A percentile compares a stretch with the other conserved stretches of the same genome.
Conservation (phyloP, 1,284 basidiomycete species). For the Cryptococcus floricola region DNA sequence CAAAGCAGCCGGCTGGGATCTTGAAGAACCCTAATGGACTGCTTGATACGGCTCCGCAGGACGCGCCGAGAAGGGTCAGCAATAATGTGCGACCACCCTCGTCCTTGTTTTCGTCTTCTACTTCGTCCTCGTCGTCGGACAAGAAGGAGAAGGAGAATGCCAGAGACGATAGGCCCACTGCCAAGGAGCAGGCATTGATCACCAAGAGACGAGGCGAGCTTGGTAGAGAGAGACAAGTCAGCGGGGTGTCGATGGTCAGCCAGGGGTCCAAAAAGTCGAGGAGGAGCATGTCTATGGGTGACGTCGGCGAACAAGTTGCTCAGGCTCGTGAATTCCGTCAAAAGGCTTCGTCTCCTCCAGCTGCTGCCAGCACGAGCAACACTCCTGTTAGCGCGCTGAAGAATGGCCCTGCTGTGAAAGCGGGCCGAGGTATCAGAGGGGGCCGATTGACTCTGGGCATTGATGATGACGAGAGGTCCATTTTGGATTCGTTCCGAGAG, state of each 20-base stretch:
- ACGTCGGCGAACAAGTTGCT: conserved; percentile 22
- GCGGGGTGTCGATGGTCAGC: neutral
- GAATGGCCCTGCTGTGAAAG: neutral
- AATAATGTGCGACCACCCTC: neutral
- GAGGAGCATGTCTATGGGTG: conserved; percentile 43
- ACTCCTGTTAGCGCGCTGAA: neutral
- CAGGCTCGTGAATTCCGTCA: conserved; percentile 17
- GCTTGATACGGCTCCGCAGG: conserved; percentile 6
- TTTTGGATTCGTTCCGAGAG: conserved; percentile 42
- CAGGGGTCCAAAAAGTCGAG: conserved; percentile 20
- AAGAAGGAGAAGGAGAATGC: neutral
- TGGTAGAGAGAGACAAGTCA: conserved; percentile 51
- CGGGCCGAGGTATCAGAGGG: neutral
- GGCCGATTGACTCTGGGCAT: conserved; percentile 38
- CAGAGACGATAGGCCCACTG: conserved; percentile 7
- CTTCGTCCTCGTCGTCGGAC: neutral
- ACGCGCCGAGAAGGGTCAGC: neutral
- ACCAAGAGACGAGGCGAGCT: conserved; percentile 66
- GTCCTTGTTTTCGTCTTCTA: neutral
- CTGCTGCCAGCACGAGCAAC: neutral
- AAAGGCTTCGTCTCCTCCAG: conserved; percentile 12
- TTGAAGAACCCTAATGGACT: conserved; percentile 12
- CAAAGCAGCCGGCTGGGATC: conserved; percentile 15
- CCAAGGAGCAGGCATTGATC: conserved; percentile 65
- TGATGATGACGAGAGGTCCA: conserved; percentile 34